phyloP scores from a whole-genome alignment of 495 filamentous ascomycete genomes.

The Baudoinia panamericana region DNA sequence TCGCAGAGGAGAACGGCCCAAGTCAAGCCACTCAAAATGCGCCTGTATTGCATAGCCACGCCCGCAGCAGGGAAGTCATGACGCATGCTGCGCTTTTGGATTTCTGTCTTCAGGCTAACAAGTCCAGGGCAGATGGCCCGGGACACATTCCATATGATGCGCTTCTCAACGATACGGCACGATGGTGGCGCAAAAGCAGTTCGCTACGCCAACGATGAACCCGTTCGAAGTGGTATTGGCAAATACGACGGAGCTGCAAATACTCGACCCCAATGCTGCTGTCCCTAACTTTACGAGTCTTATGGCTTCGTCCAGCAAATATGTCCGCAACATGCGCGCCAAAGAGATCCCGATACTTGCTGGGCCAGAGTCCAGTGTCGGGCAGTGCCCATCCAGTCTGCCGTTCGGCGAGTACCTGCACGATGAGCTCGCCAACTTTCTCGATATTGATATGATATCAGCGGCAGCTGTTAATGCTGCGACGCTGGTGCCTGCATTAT shows the following conservation, averaged over 20 bases:
- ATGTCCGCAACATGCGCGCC: too few relatives aligned
- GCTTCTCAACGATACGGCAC: background rate
- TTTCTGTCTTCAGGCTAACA: constrained; percentile 1
- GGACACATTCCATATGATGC: constrained; percentile 1
- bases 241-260: background rate
- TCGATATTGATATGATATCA: background rate
- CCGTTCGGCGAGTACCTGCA: too few relatives aligned
- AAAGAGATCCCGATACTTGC: too few relatives aligned
- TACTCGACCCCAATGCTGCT: background rate
- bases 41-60: constrained; percentile 5
- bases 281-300: too few relatives aligned
- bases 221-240: background rate
- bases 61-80: background rate
- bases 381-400: too few relatives aligned
- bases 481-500: constrained; percentile 1
- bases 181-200: background rate
- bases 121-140: constrained; percentile 3
- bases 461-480: background rate
- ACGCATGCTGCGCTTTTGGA: constrained; percentile 5
- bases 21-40: constrained; percentile 4
- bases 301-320: too few relatives aligned
- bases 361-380: background rate
- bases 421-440: too few relatives aligned
- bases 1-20: constrained; percentile 6
- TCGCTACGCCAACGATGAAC: background rate